Base-by-base conservation (phyloP, 306 rosid genomes). In the Prunus padus region DNA sequence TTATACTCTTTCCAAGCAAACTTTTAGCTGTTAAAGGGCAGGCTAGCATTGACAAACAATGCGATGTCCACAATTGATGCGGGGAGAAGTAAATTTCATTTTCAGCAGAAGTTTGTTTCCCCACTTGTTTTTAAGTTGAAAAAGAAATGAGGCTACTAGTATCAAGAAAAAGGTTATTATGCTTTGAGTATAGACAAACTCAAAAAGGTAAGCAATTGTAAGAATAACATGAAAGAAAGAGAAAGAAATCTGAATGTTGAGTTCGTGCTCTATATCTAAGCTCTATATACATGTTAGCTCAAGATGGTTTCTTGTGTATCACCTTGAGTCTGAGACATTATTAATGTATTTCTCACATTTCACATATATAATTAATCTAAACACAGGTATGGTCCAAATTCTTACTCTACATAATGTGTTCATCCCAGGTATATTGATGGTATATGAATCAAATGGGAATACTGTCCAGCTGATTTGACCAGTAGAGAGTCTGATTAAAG, bases 1-100 rank as follows among this genome's bases (percentile, higher is more conserved):
- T 85, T 78, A 54, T 72, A 74, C 74, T 78, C 86, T 84, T 81
- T 80, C 65, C 73, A 72, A 65, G 70, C 61, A 11, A 62, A 62
- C 37, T 51, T 70, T 47, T 19, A 7, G 42, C 46, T 8, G 22
- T 67, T 56, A 23, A 67, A 47, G 9, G 26, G 28, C 18, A 50
- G 44, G 10, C 71, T 62, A 26, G 31, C 22, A 54, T 11, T 71
- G 67, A 30, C 28, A 61, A 10, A 19, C 67, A 11, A 42, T 5
- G 49, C 5, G 1, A 7, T 37, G 37, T 18, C 47, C 65, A 51
- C 55, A 65, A 75, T 0, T 13, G 28, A n/a, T 3, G 3, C 18
- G 19, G 14, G 68, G 22, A 14, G 46, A 61, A 5, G 10, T 60
- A 30, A 49, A 13, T 12, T 74, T 15, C 44, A 18, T 31, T 61